Base-by-base conservation (phyloP, 2,329 filamentous ascomycete species). In the Fusarium odoratissimum region DNA sequence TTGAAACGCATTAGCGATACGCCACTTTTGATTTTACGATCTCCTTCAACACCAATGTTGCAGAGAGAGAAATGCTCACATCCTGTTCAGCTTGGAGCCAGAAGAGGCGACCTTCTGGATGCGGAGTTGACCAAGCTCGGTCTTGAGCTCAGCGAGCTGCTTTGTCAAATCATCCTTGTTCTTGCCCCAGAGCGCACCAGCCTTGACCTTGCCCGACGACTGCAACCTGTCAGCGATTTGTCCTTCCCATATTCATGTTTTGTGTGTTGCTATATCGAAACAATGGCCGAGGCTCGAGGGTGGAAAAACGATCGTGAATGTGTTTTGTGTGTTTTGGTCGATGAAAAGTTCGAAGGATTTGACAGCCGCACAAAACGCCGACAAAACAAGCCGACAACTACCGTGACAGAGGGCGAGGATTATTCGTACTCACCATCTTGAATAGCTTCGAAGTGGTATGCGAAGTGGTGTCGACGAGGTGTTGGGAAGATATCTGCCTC, bases 51-150 rank as follows among this genome's bases (percentile, higher is more conserved):
- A 58, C 11, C 38, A 25, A 41, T 35, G 60, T 41, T 59, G 57
- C 45, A 60, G 45, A 42, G 49, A 21, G 21, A 51, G 51, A 6
- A 25, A 37, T 73, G 59, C 93, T 87, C 91, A 98, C 95, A 98
- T 98, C 90, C 93, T 96, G 88, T 91, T 97, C 84, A 98, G 91
- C 91, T 99, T 99, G 84, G 93, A 93, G 83, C 94, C 92, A 80
- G 94, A 95, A 81, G 95, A 97, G 83, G 95, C 90, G 84, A 99
- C 95, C 93, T 99, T 98, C 90, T 98, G 95, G 84, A 97, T 97
- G 85, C 96, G 93, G 83, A 99, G 91, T 89, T 95, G 92, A 83
- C 94, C 93, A 80, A 99, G 92, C 90, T 99, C 97, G 77, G 92
- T 91, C 93, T 98, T 97, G 84, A 97, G 90, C 87, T 97, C 95